Evolutionary conservation across 176 grass and related monocot genomes (phyloP).

Genomic region (Carex pumila): DNA sequence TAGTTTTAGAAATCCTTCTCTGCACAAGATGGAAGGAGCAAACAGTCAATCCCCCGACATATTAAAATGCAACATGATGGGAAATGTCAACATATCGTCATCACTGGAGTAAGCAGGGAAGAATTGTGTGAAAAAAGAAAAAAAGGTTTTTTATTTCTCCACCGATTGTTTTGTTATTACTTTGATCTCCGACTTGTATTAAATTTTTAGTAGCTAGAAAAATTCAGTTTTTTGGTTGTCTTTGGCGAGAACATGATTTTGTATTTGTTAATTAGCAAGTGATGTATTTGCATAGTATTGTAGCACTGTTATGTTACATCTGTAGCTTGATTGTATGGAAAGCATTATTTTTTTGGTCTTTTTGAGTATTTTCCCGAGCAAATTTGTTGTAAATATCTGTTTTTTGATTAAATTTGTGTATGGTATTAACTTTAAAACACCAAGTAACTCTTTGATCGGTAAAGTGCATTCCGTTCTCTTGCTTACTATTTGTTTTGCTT

Average conservation of each 20-base stretch:
- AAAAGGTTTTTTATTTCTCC: background rate
- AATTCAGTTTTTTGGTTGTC: background rate
- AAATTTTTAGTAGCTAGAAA: background rate
- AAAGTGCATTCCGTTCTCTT: background rate
- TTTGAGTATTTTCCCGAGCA: background rate
- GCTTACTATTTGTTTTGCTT: background rate
- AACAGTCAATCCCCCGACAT: conserved; percentile 34
- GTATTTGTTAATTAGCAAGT: background rate
- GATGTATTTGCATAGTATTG: background rate
- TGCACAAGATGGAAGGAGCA: conserved; percentile 77
- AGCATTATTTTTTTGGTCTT: background rate
- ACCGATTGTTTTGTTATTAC: background rate
- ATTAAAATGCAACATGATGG: conserved; percentile 23
- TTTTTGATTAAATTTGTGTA: background rate
- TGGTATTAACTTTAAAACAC: background rate
- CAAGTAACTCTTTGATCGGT: background rate
- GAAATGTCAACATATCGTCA: background rate
- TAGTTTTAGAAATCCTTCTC: conserved; percentile 62
- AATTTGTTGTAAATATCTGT: background rate
- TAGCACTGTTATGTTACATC: background rate
- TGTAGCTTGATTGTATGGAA: conserved; percentile 2
- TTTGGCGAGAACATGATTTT: conserved; percentile 10
- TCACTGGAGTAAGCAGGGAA: background rate
- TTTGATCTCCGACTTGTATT: background rate
- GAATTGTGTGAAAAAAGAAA: background rate